Base-by-base conservation (phyloP, 331 rosid genomes). In the Erythrophleum ivorense region DNA sequence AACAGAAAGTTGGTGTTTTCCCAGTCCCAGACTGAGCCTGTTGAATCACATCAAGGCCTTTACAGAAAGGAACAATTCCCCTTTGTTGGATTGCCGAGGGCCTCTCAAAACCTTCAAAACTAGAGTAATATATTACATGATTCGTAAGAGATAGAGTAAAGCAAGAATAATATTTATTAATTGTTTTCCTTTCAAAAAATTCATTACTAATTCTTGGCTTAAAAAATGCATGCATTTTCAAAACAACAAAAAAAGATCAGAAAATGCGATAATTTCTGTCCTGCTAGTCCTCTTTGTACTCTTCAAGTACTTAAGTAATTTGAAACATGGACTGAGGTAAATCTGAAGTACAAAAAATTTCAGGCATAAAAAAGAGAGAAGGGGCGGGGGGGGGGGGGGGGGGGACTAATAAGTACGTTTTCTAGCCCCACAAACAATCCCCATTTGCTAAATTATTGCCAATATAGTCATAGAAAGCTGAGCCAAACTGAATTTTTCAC, bases 11-110 rank as follows among this genome's bases (percentile, higher is more conserved):
- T 7, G 99, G 98, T 21, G 99, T 96, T 83, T 96, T 96, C 41
- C 98, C 98, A 0, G 99, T 93, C 87, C 99, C 99, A 68, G 97
- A 96, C 79, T 96, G 99, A 77, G 98, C 99, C 85, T 96, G 99
- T 72, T 93, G 99, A 77, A 96, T 96, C 80, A 96, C 99, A 79
- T 96, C 99, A 9, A 96, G 87, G 40, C 99, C 99, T 78, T 92
- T 85, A 91, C 92, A 87, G 91, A 96, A 96, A 73, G 99, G 99
- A 85, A 96, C 97, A 75, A 96, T 96, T 68, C 98, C 99, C 80
- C 97, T 93, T 86, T 92, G 98, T 82, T 96, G 99, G 33, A 96
- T 96, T 34, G 98, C 98, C 77, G 99, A 93, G 9, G 99, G 99
- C 89, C 86, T 96, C 94, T 96, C 98, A 83, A 93, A 94, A 85